A percentile compares a stretch with the other conserved stretches of the same genome.
Conservation (phyloP, 176 grass and related monocot genomes). For the Olyra latifolia region DNA sequence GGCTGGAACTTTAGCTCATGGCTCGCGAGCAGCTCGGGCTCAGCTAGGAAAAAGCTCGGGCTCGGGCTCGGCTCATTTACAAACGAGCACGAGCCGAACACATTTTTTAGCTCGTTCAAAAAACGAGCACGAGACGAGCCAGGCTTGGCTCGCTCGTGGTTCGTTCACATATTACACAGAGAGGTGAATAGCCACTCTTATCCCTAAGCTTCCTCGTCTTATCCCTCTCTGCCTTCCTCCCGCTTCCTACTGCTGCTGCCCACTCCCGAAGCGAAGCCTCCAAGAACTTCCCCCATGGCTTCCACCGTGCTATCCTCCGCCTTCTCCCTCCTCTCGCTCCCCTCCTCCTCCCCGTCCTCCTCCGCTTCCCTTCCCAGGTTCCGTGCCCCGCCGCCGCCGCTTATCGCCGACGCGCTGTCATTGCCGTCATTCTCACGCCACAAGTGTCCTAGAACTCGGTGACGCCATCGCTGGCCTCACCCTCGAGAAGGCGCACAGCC, state of each 20-base stretch:
- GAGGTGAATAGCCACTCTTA: too few species aligned
- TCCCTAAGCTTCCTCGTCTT: slow-evolving; percentile 43
- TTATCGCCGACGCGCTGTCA: slow-evolving; percentile 29
- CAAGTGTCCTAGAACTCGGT: slow-evolving; percentile 75
- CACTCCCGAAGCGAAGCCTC: slow-evolving; percentile 16
- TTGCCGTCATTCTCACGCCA: slow-evolving; percentile 35
- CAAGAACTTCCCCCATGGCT: slow-evolving; percentile 35
- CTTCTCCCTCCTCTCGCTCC: slow-evolving; percentile 51
- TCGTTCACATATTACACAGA: too few species aligned
- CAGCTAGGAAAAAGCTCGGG: too few species aligned
- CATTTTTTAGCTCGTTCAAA: too few species aligned
- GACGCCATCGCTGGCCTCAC: slow-evolving; percentile 71
- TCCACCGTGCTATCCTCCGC: slow-evolving; percentile 60
- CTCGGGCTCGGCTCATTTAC: too few species aligned
- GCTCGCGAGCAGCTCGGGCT: too few species aligned
- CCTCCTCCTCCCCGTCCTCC: slow-evolving; percentile 30
- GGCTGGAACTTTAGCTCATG: too few species aligned
- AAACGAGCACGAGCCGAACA: too few species aligned
- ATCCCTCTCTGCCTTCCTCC: slow-evolving; percentile 20
- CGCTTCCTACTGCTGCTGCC: neutral
- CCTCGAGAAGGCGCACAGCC: slow-evolving; percentile 67
- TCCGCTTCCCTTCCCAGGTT: slow-evolving; percentile 24
- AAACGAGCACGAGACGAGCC: too few species aligned
- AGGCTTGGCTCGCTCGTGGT: too few species aligned
- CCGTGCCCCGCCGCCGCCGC: neutral